A percentile compares a stretch with the other conserved stretches of the same genome.
These are phyloP conservation scores for Ochromonas danica DNA, from an alignment of 108 stramenopile genomes.

Conservation along the genomic window DNA sequence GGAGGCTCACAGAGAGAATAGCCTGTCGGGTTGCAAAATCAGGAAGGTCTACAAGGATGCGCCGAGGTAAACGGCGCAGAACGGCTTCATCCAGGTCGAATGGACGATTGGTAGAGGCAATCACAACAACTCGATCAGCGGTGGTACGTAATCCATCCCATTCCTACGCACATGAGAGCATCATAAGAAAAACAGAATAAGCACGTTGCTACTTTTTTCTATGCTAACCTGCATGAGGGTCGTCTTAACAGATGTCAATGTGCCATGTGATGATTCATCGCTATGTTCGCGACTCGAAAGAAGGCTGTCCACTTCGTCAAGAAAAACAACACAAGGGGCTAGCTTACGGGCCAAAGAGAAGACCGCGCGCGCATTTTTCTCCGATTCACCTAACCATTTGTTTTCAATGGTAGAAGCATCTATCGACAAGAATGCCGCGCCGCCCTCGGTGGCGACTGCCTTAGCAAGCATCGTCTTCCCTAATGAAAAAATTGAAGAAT, in stretches of 20 bases:
- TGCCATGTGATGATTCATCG: conserved; percentile 91
- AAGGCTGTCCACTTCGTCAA: conserved; percentile 93
- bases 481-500: conserved; percentile 41
- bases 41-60: conserved; percentile 93
- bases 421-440: conserved; percentile 88
- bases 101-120: conserved; percentile 93
- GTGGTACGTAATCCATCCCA: conserved; percentile 89
- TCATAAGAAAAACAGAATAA: neutral
- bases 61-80: conserved; percentile 83
- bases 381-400: conserved; percentile 96
- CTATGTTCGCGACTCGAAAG: conserved; percentile 55
- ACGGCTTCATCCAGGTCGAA: conserved; percentile 97
- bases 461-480: conserved; percentile 75
- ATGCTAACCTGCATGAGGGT: conserved; percentile 61
- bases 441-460: conserved; percentile 96
- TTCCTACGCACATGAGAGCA: conserved; percentile 61
- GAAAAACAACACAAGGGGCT: conserved; percentile 90
- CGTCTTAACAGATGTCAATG: conserved; percentile 83
- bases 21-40: conserved; percentile 79
- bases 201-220: neutral
- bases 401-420: conserved; percentile 94
- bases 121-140: conserved; percentile 83
- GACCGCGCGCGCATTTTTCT: conserved; percentile 98
- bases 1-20: conserved; percentile 83
- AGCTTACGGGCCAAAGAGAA: conserved; percentile 91